Base-by-base conservation (phyloP, 169 alveolate species). In the Plasmodium ovale region DNA sequence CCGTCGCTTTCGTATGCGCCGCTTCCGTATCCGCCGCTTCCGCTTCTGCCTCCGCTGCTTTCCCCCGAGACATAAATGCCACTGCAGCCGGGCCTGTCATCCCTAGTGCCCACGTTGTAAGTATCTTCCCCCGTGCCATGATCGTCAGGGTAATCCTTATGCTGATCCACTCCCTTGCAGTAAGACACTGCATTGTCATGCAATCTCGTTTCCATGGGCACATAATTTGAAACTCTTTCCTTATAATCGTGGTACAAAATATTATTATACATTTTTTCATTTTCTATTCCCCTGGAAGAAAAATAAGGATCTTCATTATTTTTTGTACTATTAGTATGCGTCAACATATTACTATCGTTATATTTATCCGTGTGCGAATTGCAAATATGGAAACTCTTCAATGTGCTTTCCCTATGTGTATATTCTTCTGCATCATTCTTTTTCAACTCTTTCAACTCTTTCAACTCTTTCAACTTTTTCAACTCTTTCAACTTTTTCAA, bases 161-260 rank as follows among this genome's bases (percentile, higher is more conserved):
- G n/a, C n/a, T n/a, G n/a, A n/a, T n/a, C 31, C 2, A 10, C 54
- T 5, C 62, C 74, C 12, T 49, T 51, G 31, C 21, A 74, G 6
- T 59, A 74, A 14, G 68, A 39, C 0, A 54, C 16, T 1, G 37
- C 21, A 39, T 59, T 74, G 27, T 74, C 64, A 74, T 62, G 44
- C 25, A 74, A 16, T 31, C 25, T 42, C 37, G 72, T 74, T 74
- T 42, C 33, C 62, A 42, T 74, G 25, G 53, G 29, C 3, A 33
- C 37, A 74, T 21, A 25, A 37, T 16, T 44, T 7, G 53, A 37
- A n/a, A 19, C 60, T 10, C 27, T 74, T 19, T 74, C 69, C 6
- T 60, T 74, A 14, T 42, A 42, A 59, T 74, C 88, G 60, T 60
- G 62, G 23, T 74, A 74, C 27, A 44, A 19, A 70, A 42, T 62